A percentile compares a stretch with the other conserved stretches of the same genome.
phyloP scores from a whole-genome alignment of 2,329 filamentous ascomycete species.

The Cordyceps sp. region DNA sequence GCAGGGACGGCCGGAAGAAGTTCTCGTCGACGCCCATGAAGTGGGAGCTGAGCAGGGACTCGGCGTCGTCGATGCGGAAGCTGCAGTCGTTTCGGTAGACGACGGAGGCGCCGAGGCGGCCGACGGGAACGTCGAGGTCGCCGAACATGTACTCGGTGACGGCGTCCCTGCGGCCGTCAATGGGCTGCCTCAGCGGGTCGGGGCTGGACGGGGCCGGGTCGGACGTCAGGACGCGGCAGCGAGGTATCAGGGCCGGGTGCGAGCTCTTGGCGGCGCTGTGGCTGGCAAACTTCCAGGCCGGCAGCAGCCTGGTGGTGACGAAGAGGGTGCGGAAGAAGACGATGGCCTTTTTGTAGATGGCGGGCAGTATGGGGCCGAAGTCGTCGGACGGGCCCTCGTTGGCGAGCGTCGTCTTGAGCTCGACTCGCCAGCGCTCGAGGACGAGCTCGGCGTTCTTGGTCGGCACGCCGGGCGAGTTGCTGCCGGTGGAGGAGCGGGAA shows the following conservation, averaged over 20 bases:
- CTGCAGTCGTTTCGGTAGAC: constrained; percentile 78
- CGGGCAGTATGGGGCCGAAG: constrained; percentile 54
- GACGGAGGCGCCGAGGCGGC: constrained; percentile 66
- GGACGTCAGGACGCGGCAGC: constrained; percentile 61
- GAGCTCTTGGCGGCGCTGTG: constrained; percentile 57
- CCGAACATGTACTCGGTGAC: constrained; percentile 68
- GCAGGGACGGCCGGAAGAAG: constrained; percentile 66
- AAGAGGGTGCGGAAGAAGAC: constrained; percentile 85
- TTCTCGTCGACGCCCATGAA: constrained; percentile 87
- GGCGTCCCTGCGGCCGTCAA: constrained; percentile 19
- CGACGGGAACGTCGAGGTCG: constrained; percentile 72
- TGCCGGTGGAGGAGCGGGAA: constrained; percentile 35
- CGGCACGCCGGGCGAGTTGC: constrained; percentile 20
- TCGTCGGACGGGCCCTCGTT: constrained; percentile 34
- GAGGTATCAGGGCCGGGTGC: constrained; percentile 51
- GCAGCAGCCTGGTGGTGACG: constrained; percentile 64
- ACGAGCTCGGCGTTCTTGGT: constrained; percentile 55
- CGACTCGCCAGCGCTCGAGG: constrained; percentile 80
- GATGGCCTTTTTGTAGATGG: constrained; percentile 93
- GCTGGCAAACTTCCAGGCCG: constrained; percentile 69
- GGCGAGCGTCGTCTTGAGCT: constrained; percentile 42
- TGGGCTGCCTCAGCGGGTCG: constrained; percentile 43
- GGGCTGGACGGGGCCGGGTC: constrained; percentile 34
- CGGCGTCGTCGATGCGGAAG: constrained; percentile 82
- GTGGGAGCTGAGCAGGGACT: constrained; percentile 76